phyloP scores from a whole-genome alignment of 805 yeast species.

The Kregervanrija delftensis region DNA sequence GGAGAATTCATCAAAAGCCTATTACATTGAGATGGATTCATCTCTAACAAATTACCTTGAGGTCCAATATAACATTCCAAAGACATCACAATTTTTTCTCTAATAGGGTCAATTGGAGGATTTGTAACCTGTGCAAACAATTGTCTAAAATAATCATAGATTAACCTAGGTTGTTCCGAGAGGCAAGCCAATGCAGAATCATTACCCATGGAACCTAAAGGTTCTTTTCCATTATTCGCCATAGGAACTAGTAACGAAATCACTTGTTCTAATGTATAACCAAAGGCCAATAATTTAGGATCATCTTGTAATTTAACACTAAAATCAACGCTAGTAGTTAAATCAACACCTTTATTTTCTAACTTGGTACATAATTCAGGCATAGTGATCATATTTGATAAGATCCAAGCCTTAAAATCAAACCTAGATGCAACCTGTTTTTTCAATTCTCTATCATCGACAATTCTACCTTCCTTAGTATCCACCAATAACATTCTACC shows the following conservation, averaged over 20 bases:
- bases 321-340: slow-evolving; percentile 21
- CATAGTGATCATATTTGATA: slow-evolving; percentile 79
- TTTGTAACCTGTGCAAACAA: slow-evolving; percentile 97
- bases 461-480: slow-evolving; percentile 86
- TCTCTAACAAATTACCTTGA: slow-evolving; percentile 93
- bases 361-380: slow-evolving; percentile 65
- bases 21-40: slow-evolving; percentile 88
- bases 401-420: slow-evolving; percentile 92
- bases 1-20: slow-evolving; percentile 81
- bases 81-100: slow-evolving; percentile 96
- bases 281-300: slow-evolving; percentile 78
- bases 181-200: slow-evolving; percentile 94
- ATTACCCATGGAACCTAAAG: slow-evolving; percentile 98
- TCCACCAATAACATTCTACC: slow-evolving; percentile 95
- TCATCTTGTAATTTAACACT: slow-evolving; percentile 61
- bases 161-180: slow-evolving; percentile 83
- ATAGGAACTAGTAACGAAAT: slow-evolving; percentile 81
- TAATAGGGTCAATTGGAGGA: slow-evolving; percentile 97
- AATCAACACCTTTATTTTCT: slow-evolving; percentile 30
- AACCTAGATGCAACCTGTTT: slow-evolving; percentile 67
- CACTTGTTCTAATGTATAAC: slow-evolving; percentile 92
- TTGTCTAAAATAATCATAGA: slow-evolving; percentile 92
- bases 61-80: slow-evolving; percentile 96
- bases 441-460: slow-evolving; percentile 88
- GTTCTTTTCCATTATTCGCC: slow-evolving; percentile 90